Evolutionary conservation across 2,329 filamentous ascomycete genomes (phyloP), one percentile per base, ranked within the genome.

Genomic region (Ophiocordyceps sinensis): DNA sequence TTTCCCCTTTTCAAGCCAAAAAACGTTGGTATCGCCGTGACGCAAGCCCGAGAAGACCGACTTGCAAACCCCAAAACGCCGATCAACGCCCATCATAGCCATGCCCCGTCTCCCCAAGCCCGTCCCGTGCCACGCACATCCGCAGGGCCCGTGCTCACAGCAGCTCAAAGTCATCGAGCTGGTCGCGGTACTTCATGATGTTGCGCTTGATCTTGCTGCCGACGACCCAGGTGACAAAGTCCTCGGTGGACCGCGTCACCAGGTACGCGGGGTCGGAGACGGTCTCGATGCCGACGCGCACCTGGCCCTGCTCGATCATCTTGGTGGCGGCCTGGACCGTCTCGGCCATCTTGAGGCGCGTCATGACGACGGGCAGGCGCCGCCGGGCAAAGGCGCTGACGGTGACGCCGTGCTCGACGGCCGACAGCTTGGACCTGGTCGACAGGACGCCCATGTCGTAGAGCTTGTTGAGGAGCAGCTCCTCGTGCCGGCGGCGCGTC

Each of bases 151-250:
- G n/a, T n/a, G n/a, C n/a, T 76, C 61, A 91, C 53, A 94, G 66
- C 57, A 95, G 66, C 66, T 96, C 89, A 56, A 94, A 96, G 64
- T 96, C 89, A 64, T 96, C 89, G 63, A 95, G 64, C 68, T 94
- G 85, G 62, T 95, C 87, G 52, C 86, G 78, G 60, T 95, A 96
- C 64, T 85, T 85, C 76, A 94, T 80, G 48, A 95, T 94, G 58
- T 87, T 91, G 57, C 83, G 76, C 81, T 94, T 94, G 61, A 96
- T 88, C 82, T 95, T 95, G 63, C 85, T 93, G 45, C 85, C 86
- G 53, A 93, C 85, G 10, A 89, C 82, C 89, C 89, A 96, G 0
- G 89, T 95, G 15, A 96, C 83, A 59, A 93, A 94, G 64, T 96
- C 89, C 64, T 96, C 89, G 73, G 94, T 85, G 45, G 78, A 84